Base-by-base conservation (phyloP, 2,329 filamentous ascomycete genomes). In the Alternaria brassicicola region DNA sequence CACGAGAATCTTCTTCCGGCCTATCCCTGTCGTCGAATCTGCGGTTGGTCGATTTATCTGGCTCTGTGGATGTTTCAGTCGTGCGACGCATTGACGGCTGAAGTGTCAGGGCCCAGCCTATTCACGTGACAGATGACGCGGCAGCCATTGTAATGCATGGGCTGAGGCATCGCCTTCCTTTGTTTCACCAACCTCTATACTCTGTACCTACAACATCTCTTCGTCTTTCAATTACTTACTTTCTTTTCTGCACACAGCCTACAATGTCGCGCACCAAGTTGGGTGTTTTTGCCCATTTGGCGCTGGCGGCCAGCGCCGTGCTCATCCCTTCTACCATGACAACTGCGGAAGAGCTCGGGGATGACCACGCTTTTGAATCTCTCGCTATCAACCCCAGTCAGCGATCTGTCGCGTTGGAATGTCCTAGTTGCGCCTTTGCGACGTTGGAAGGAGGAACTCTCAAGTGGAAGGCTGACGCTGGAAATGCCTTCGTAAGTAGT, bases 271-370 rank as follows among this genome's bases (percentile, higher is more conserved):
- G 61, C 54, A 70, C 61, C 61, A 69, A 69, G 41, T 57, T 77
- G 54, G 72, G 73, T 61, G 63, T 77, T 33, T 62, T 67, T 59
- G 73, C 73, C 60, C 67, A 65, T 61, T 61, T 78, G 66, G 76
- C 74, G 68, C 71, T 76, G 70, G 71, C 64, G 67, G 70, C 72
- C 68, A 72, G 66, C 59, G 74, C 75, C 45, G 61, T 77, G 48
- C 71, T 78, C 43, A 65, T 78, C 38, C 76, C 75, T 15, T 72
- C 75, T 17, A 68, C 63, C 28, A 64, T 77, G 31, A 63, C 30
- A 23, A 47, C 61, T 17, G 59, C 66, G 26, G 69, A 71, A 39
- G 68, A 70, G 48, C 63, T 72, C 48, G 71, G 68, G 7, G 73
- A 73, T 52, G 70, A 71, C 60, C 68, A 67, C 58, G 67, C 70